Conservation (phyloP, 208 protist species). For the Angomonas ambiguus region DNA sequence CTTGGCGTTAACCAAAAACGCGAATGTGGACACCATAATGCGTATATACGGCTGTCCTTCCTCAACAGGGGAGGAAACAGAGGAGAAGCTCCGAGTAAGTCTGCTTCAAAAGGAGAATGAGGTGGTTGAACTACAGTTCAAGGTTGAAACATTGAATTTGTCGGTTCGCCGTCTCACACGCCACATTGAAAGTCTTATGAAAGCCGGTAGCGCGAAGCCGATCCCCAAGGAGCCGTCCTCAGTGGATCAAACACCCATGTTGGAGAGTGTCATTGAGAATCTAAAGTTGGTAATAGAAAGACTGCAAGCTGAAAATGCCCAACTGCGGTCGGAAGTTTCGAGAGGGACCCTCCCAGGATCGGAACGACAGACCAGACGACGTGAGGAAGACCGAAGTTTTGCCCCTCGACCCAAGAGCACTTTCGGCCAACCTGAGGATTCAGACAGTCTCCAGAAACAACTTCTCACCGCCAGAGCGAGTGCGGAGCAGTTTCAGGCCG, state of each 20-base stretch:
- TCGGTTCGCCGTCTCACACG: conserved; percentile 55
- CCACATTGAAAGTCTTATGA: conserved; percentile 53
- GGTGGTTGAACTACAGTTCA: conserved; percentile 72
- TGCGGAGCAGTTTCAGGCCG: conserved; percentile 45
- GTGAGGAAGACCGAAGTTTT: neutral
- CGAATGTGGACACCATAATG: conserved; percentile 20
- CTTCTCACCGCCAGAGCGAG: conserved; percentile 52
- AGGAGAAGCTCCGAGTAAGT: conserved; percentile 26
- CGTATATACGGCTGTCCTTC: conserved; percentile 18
- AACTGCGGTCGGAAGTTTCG: conserved; percentile 26
- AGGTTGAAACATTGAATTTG: conserved; percentile 53
- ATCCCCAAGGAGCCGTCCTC: conserved; percentile 4
- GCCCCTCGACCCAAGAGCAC: neutral
- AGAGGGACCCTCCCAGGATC: conserved; percentile 22
- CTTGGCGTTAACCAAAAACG: conserved; percentile 27
- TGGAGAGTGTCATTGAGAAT: conserved; percentile 68
- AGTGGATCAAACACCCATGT: conserved; percentile 16
- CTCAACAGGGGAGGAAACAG: conserved; percentile 13
- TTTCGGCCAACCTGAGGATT: neutral
- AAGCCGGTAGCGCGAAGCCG: neutral
- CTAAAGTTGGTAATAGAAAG: conserved; percentile 69
- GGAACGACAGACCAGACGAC: neutral
- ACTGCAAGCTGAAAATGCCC: conserved; percentile 66
- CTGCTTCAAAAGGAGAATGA: conserved; percentile 47
- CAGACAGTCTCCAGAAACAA: conserved; percentile 34